phyloP scores from a whole-genome alignment of 768 basidiomycete genomes.

The Brasilioporus rufonigricans region DNA sequence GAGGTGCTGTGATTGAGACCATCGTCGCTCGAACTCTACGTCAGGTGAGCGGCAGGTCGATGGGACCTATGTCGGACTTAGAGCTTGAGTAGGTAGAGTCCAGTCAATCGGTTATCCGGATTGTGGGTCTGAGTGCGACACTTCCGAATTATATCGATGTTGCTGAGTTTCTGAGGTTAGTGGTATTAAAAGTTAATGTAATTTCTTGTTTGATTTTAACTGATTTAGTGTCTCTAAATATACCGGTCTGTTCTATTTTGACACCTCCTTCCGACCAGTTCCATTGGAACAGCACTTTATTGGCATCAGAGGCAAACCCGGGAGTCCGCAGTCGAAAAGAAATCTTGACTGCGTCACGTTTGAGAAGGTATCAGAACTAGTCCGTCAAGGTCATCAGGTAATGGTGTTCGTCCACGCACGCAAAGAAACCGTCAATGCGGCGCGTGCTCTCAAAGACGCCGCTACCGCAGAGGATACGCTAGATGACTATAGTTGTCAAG shows the following conservation, averaged over 20 bases:
- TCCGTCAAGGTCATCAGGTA: slow-evolving; percentile 92
- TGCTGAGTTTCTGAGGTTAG: slow-evolving; percentile 86
- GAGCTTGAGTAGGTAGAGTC: slow-evolving; percentile 74
- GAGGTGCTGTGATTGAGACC: slow-evolving; percentile 96
- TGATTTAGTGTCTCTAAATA: slow-evolving; percentile 75
- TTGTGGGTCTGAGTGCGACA: slow-evolving; percentile 94
- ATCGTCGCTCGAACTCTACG: slow-evolving; percentile 95
- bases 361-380: slow-evolving; percentile 85
- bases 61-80: neutral
- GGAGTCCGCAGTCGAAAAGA: slow-evolving; percentile 66
- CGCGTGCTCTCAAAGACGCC: slow-evolving; percentile 74
- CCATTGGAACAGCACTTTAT: slow-evolving; percentile 97
- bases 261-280: slow-evolving; percentile 94
- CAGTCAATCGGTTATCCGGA: slow-evolving; percentile 91
- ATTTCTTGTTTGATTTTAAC: neutral
- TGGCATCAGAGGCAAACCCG: slow-evolving; percentile 86
- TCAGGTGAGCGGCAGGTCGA: slow-evolving; percentile 49
- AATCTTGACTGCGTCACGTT: slow-evolving; percentile 89
- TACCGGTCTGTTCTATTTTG: slow-evolving; percentile 93
- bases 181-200: neutral
- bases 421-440: slow-evolving; percentile 96
- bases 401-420: slow-evolving; percentile 99
- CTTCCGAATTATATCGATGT: slow-evolving; percentile 97
- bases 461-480: slow-evolving; percentile 65
- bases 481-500: slow-evolving; percentile 79